Evolutionary conservation across 768 basidiomycete genomes (phyloP).

Genomic region (Kwoniella mangroviensis): DNA sequence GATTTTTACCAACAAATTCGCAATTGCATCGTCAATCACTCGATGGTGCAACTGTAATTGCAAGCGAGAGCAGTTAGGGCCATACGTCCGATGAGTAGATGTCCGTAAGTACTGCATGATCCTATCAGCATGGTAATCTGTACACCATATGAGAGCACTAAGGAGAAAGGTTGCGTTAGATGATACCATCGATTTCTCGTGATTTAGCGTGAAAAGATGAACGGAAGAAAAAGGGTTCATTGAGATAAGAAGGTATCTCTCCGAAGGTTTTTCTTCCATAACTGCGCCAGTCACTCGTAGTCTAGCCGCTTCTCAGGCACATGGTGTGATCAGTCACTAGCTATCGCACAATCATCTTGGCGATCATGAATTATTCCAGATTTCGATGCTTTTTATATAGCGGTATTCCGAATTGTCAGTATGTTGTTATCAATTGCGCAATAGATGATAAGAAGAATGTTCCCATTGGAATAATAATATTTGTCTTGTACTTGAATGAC

Average conservation of each 20-base stretch:
- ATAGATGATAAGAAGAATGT: background rate
- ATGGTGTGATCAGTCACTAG: conserved; percentile 4
- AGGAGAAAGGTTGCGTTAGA: background rate
- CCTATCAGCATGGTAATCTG: too few relatives aligned
- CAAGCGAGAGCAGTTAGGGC: too few relatives aligned
- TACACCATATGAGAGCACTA: too few relatives aligned
- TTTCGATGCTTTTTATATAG: background rate
- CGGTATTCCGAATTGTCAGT: conserved; percentile 8
- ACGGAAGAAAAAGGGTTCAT: background rate
- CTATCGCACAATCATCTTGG: background rate
- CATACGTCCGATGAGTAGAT: too few relatives aligned
- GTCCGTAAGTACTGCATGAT: too few relatives aligned
- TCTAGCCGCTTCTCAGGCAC: background rate
- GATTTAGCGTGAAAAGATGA: background rate
- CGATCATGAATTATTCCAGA: conserved; percentile 3
- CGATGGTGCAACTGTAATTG: too few relatives aligned
- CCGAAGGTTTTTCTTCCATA: background rate
- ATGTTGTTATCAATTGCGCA: conserved; percentile 3
- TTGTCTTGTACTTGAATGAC: too few relatives aligned
- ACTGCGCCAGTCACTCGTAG: too few relatives aligned
- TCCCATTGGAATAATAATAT: too few relatives aligned
- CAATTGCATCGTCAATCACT: too few relatives aligned
- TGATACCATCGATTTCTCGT: conserved; percentile 11
- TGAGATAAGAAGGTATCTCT: background rate
- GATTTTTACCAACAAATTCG: background rate